phyloP scores from a whole-genome alignment of 257 asterid species.

The Cynanchum wilfordii region DNA sequence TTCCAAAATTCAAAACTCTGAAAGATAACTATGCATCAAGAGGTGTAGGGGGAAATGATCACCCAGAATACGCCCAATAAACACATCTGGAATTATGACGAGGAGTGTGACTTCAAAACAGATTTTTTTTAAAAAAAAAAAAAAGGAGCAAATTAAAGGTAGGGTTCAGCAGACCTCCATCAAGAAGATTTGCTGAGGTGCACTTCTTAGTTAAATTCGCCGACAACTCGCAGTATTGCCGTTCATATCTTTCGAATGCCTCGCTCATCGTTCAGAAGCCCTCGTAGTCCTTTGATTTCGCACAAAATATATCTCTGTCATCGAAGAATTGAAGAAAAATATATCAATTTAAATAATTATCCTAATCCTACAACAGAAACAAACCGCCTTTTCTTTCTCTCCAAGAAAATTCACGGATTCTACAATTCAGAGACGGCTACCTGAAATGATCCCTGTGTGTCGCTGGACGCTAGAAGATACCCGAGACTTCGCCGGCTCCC shows the following conservation, averaged over 20 bases:
- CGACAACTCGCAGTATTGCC: slow-evolving; percentile 24
- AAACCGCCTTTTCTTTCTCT: neutral
- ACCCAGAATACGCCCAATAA: neutral
- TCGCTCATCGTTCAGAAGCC: slow-evolving; percentile 13
- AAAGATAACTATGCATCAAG: neutral
- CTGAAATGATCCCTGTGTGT: neutral
- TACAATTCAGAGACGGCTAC: neutral
- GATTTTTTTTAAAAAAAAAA: too few relatives aligned
- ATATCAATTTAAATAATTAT: neutral
- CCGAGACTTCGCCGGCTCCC: neutral
- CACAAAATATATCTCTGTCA: neutral
- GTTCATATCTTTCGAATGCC: slow-evolving; percentile 23
- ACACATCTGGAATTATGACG: neutral
- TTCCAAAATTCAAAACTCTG: neutral
- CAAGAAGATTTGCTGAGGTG: slow-evolving; percentile 21
- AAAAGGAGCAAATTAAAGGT: neutral
- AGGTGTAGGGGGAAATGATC: neutral
- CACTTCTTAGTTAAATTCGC: slow-evolving; percentile 23
- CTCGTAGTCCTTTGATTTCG: neutral
- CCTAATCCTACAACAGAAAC: neutral
- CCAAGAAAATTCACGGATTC: neutral
- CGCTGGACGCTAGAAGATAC: neutral
- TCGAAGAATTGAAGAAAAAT: neutral
- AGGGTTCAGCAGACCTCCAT: slow-evolving; percentile 17
- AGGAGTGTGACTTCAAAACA: neutral